phyloP scores from a whole-genome alignment of 305 asterid genomes.

The Fraxinus sp. region DNA sequence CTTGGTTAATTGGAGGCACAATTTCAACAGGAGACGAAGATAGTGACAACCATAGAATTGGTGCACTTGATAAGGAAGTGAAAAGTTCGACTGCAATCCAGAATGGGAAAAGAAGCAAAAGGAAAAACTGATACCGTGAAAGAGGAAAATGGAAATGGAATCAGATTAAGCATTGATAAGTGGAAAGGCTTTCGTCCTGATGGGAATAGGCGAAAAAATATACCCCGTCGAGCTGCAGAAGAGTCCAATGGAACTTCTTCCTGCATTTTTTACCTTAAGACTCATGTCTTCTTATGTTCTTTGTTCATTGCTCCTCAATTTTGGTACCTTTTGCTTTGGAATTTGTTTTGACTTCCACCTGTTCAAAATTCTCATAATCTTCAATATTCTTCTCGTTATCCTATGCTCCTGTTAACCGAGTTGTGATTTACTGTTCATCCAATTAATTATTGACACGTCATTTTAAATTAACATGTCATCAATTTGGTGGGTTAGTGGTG shows the following conservation, averaged over 20 bases:
- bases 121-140: constrained; percentile 30
- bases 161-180: constrained; percentile 31
- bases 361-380: not conserved
- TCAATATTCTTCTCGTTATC: too few species aligned
- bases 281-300: not conserved
- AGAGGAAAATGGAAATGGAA: constrained; percentile 34
- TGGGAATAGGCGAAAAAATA: constrained; percentile 46
- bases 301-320: constrained; percentile 12
- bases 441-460: too few species aligned
- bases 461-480: too few species aligned
- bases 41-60: constrained; percentile 24
- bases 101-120: constrained; percentile 38
- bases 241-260: constrained; percentile 10
- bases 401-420: too few species aligned
- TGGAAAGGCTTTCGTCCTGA: constrained; percentile 40
- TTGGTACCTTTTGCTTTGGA: constrained; percentile 1
- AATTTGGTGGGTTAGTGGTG: too few species aligned
- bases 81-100: constrained; percentile 19
- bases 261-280: not conserved
- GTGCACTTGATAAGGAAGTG: constrained; percentile 23
- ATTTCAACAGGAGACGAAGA: too few species aligned
- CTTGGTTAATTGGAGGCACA: too few species aligned
- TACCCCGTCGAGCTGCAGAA: constrained; percentile 59
- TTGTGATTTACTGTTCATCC: too few species aligned
- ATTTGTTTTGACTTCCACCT: not conserved